phyloP scores from a whole-genome alignment of 805 yeast genomes.

The Nakazawaea holstii region DNA sequence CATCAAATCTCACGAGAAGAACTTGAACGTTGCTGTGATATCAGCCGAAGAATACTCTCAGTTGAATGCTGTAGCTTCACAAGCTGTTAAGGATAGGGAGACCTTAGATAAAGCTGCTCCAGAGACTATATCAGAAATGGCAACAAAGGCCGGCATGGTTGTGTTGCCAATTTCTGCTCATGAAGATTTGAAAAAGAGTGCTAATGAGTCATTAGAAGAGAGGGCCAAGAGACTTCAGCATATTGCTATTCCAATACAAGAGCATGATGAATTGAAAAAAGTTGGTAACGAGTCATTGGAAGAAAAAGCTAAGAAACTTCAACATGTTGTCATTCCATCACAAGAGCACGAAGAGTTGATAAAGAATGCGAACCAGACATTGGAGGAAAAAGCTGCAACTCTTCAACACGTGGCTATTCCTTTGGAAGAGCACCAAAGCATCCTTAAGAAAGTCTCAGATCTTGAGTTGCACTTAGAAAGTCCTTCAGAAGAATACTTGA shows the following conservation, averaged over 20 bases:
- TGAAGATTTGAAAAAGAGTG: constrained; percentile 10
- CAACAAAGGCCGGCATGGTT: constrained; percentile 20
- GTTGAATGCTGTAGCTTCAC: not conserved
- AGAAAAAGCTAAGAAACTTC: not conserved
- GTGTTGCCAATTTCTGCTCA: not conserved
- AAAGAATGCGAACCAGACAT: not conserved
- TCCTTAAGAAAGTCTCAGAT: too few species aligned
- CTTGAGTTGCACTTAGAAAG: too few species aligned
- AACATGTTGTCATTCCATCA: too few species aligned
- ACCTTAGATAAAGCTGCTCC: constrained; percentile 11
- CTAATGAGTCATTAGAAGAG: constrained; percentile 13
- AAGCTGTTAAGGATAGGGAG: not conserved
- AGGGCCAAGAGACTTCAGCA: constrained; percentile 16
- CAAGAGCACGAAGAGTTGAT: not conserved
- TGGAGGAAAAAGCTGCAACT: too few species aligned
- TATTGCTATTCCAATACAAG: constrained; percentile 4
- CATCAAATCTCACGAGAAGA: constrained; percentile 1
- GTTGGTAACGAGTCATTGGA: not conserved
- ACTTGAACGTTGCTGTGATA: constrained; percentile 6
- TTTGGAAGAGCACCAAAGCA: too few species aligned
- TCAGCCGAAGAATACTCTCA: not conserved
- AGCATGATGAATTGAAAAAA: not conserved
- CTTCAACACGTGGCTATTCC: too few species aligned
- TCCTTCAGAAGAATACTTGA: not conserved
- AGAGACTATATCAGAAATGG: constrained; percentile 16